These are phyloP conservation scores for Megacollybia marginata DNA, from an alignment of 768 basidiomycete genomes.

Conservation along the genomic window DNA sequence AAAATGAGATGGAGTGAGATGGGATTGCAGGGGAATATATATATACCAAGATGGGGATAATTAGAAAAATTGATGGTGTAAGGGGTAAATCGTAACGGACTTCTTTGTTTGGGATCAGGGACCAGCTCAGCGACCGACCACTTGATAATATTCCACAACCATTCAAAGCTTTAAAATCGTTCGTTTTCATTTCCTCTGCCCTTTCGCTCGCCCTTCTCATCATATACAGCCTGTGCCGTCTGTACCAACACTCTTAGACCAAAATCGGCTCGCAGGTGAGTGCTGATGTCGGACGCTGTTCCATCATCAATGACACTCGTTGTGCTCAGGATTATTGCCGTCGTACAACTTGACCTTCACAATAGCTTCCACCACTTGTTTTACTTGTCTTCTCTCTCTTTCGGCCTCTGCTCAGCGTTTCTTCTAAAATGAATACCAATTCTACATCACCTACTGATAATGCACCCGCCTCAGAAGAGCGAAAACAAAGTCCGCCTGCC, in stretches of 20 bases:
- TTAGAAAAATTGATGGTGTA: too few relatives aligned
- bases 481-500: conserved; percentile 84
- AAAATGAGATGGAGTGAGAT: too few relatives aligned
- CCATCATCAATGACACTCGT: too few relatives aligned
- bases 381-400: conserved; percentile 36
- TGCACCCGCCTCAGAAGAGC: conserved; percentile 57
- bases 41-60: too few relatives aligned
- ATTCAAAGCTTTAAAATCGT: conserved; percentile 38
- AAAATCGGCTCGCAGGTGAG: conserved; percentile 67
- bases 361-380: conserved; percentile 30
- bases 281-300: conserved; percentile 17
- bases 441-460: conserved; percentile 69
- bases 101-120: too few relatives aligned
- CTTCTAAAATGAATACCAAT: conserved; percentile 67
- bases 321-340: too few relatives aligned
- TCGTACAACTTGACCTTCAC: too few relatives aligned
- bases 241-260: conserved; percentile 80
- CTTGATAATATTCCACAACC: too few relatives aligned
- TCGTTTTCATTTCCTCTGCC: conserved; percentile 13
- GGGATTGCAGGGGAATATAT: too few relatives aligned
- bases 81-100: too few relatives aligned
- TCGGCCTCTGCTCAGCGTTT: conserved; percentile 46
- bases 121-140: too few relatives aligned
- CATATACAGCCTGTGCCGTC: conserved; percentile 42
- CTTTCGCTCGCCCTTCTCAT: conserved; percentile 12